Base-by-base conservation (phyloP, 768 basidiomycete species). In the Russula brevipes region DNA sequence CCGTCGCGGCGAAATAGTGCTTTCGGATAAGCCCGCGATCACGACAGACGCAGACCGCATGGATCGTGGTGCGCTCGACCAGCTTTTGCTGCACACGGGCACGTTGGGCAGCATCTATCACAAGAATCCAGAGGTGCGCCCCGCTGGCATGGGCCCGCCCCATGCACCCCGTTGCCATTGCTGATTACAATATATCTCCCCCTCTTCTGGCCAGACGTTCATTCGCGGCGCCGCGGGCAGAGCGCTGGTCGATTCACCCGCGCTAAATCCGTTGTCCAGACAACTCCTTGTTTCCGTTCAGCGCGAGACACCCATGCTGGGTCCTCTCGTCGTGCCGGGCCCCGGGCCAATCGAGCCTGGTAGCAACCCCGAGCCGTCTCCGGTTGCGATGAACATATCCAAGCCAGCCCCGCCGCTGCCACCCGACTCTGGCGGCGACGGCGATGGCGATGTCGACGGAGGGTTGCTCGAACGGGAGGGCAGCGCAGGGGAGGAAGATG, bases 1-100 rank as follows among this genome's bases (percentile, higher is more conserved):
- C 86, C 8, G 87, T 88, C 0, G 95, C 97, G 84, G 87, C 44
- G 89, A 93, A 67, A 89, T 98, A 66, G 95, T 98, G 41, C 80
- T 98, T 19, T 81, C 91, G 16, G 92, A 94, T 69, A 97, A 97
- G 70, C 97, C 97, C 36, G 81, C 94, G 2, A 98, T 99, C 67
- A 95, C 94, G n/a, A 98, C 93, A 2, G 96, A 98, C 73, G 92
- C 94, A 4, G 97, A 99, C 71, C 80, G 93, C 59, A 97, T 99
- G 93, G 96, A 98, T 70, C 85, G 95, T 69, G 93, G 94, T 17
- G 89, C 95, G 54, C 82, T 99, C 46, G 97, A 99, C 75, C 95
- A 98, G 70, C 80, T 99, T 12, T 76, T 99, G 47, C 75, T 99
- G 38, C 94, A 98, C 73, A 94, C 96, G 0, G 96, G 92, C 5